These are phyloP conservation scores for Alternaria sp. DNA, from an alignment of 2,329 filamentous ascomycete species.

Conservation along the genomic window DNA sequence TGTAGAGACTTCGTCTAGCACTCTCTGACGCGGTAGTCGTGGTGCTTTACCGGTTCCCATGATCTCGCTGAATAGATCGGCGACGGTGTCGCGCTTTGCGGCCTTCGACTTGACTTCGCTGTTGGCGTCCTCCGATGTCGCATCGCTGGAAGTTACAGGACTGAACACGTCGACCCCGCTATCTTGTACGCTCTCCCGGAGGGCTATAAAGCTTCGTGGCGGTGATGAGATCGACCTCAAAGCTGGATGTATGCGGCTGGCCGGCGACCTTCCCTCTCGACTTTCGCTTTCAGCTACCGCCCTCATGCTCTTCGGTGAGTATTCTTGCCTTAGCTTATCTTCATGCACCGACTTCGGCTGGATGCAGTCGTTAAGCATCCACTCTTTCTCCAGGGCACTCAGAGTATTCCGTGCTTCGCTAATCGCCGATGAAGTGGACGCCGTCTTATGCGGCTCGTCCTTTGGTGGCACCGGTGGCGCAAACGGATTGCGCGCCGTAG, in stretches of 20 bases:
- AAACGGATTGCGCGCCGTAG: neutral
- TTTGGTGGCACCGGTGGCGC: neutral
- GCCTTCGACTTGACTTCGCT: neutral
- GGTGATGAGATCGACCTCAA: neutral
- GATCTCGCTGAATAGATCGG: neutral
- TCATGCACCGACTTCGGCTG: neutral
- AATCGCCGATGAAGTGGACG: neutral
- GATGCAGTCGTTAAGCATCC: neutral
- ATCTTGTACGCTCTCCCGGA: neutral
- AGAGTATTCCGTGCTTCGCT: neutral
- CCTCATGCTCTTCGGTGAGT: neutral
- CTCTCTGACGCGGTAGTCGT: neutral
- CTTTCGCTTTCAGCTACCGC: neutral
- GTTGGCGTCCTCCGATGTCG: neutral
- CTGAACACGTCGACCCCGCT: neutral
- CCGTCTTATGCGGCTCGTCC: neutral
- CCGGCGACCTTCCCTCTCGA: neutral
- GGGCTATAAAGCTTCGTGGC: neutral
- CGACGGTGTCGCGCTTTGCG: neutral
- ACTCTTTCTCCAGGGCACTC: neutral
- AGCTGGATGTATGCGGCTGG: neutral
- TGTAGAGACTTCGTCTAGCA: neutral
- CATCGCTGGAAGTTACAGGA: neutral
- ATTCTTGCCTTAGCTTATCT: neutral
- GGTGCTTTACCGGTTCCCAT: neutral